Evolutionary conservation across 768 basidiomycete species (phyloP).

Genomic region (Auricularia auricula-judae): DNA sequence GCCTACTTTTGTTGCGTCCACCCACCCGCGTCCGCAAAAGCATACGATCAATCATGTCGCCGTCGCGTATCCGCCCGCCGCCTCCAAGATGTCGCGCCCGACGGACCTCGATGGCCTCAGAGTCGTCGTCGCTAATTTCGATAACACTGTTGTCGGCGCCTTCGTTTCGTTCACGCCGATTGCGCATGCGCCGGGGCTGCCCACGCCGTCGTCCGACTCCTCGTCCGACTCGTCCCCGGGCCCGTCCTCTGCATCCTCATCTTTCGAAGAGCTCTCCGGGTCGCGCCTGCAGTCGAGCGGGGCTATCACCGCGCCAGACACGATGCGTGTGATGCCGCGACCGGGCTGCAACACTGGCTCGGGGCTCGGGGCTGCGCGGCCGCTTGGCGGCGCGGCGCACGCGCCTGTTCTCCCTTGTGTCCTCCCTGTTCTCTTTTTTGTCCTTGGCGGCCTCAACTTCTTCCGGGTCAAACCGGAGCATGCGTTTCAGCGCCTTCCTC

Average conservation of each 20-base stretch:
- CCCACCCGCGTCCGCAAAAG: slow-evolving; percentile 33
- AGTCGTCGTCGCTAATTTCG: slow-evolving; percentile 14
- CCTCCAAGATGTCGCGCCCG: neutral
- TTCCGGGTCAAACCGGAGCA: neutral
- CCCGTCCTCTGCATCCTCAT: too few species aligned
- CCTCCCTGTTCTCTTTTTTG: too few species aligned
- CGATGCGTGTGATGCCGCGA: slow-evolving; percentile 6
- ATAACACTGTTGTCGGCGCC: slow-evolving; percentile 22
- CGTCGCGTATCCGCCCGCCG: slow-evolving; percentile 21
- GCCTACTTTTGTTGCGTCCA: neutral
- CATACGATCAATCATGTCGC: slow-evolving; percentile 62
- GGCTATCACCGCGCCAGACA: slow-evolving; percentile 23
- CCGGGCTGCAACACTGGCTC: slow-evolving; percentile 7
- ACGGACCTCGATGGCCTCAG: neutral
- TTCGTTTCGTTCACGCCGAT: slow-evolving; percentile 18
- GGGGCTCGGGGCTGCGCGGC: neutral
- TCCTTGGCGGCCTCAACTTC: too few species aligned
- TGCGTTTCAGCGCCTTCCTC: neutral
- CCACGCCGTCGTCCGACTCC: neutral
- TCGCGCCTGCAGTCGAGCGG: slow-evolving; percentile 49
- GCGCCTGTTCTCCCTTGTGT: too few species aligned
- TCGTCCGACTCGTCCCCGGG: neutral
- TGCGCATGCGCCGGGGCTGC: slow-evolving; percentile 20
- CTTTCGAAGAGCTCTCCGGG: slow-evolving; percentile 38
- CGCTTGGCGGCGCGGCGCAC: neutral